Evolutionary conservation across 352 stramenopile species (phyloP).

Genomic region (Phytopythium sindhum): DNA sequence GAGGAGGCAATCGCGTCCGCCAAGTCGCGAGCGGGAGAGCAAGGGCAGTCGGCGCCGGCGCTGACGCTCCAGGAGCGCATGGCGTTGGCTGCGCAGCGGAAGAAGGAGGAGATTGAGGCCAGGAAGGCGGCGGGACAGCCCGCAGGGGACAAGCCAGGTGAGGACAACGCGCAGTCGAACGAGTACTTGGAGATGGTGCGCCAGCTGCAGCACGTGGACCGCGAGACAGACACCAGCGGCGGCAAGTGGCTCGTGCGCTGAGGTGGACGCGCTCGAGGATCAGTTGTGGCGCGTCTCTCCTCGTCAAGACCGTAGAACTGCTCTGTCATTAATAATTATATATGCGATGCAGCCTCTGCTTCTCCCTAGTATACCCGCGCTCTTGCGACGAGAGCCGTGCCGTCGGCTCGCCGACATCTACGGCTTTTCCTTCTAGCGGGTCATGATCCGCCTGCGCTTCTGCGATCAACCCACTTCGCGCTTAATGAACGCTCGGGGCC

Average conservation of each 20-base stretch:
- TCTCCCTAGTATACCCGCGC: slow-evolving; percentile 1
- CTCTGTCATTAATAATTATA: slow-evolving; percentile 9
- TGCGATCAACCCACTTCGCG: background rate
- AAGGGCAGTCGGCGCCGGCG: slow-evolving; percentile 10
- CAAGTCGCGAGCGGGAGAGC: slow-evolving; percentile 19
- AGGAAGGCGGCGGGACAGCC: slow-evolving; percentile 16
- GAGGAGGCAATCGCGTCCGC: slow-evolving; percentile 36
- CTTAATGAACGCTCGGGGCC: background rate
- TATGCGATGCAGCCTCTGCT: background rate
- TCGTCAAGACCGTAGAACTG: slow-evolving; percentile 1
- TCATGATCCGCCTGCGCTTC: background rate
- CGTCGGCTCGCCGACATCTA: background rate
- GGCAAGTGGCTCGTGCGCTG: slow-evolving; percentile 75
- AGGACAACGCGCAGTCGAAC: slow-evolving; percentile 23
- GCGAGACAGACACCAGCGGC: slow-evolving; percentile 40
- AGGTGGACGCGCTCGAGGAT: too few relatives aligned
- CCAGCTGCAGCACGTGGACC: slow-evolving; percentile 54
- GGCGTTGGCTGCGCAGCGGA: slow-evolving; percentile 51
- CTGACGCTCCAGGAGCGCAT: slow-evolving; percentile 56
- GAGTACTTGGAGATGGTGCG: slow-evolving; percentile 65
- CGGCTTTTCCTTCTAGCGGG: background rate
- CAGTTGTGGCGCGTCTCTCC: too few relatives aligned
- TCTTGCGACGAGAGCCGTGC: background rate
- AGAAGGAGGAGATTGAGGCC: slow-evolving; percentile 36
- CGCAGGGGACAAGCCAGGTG: slow-evolving; percentile 7